Evolutionary conservation across 306 rosid species (phyloP).

Genomic region (Carpinus viminea): DNA sequence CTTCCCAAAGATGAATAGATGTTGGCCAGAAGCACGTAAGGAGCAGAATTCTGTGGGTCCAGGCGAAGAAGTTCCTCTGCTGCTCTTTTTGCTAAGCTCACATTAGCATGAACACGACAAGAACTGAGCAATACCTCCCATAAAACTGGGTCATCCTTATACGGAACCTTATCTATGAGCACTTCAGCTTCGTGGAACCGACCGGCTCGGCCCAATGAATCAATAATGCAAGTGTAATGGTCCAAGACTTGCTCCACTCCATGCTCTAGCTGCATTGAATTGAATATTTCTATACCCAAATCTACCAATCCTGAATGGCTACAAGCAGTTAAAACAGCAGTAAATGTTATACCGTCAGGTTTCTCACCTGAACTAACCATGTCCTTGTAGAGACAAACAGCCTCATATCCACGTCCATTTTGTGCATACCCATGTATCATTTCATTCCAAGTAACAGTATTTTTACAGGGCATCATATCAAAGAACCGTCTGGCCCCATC

Average conservation of each 20-base stretch:
- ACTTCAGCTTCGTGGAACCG: constrained; percentile 65
- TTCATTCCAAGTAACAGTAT: constrained; percentile 71
- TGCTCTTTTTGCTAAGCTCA: constrained; percentile 65
- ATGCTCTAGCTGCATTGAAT: constrained; percentile 54
- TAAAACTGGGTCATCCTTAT: constrained; percentile 69
- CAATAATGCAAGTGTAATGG: constrained; percentile 75
- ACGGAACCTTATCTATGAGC: constrained; percentile 59
- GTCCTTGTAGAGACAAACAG: constrained; percentile 58
- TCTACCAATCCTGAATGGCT: constrained; percentile 81
- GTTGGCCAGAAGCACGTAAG: constrained; percentile 79
- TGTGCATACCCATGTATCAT: constrained; percentile 89
- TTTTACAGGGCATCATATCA: constrained; percentile 51
- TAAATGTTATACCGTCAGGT: constrained; percentile 65
- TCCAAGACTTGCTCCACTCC: constrained; percentile 54
- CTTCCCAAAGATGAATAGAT: constrained; percentile 77
- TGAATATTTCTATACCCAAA: constrained; percentile 63
- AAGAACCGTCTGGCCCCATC: constrained; percentile 51
- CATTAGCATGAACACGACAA: constrained; percentile 64
- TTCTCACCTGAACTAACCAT: constrained; percentile 56
- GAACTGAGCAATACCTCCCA: constrained; percentile 89
- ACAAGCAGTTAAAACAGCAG: constrained; percentile 72
- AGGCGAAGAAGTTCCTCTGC: constrained; percentile 64
- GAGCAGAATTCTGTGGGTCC: constrained; percentile 54
- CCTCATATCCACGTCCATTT: constrained; percentile 64
- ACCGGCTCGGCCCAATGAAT: constrained; percentile 72